Base-by-base conservation (phyloP, 2,329 filamentous ascomycete genomes). In the Thyridium curvatum region DNA sequence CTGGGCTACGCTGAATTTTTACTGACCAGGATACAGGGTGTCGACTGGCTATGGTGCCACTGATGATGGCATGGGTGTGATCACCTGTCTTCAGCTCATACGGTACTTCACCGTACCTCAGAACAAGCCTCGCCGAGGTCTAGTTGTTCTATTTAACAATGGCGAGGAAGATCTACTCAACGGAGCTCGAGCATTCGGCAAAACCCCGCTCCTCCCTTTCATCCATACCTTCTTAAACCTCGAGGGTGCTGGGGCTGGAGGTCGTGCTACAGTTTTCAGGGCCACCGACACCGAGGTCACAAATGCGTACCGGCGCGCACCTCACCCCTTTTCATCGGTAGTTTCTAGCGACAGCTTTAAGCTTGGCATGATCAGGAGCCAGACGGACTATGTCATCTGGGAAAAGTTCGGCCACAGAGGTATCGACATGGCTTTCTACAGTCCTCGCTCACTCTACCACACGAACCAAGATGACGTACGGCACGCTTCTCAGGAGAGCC, bases 81-180 rank as follows among this genome's bases (percentile, higher is more conserved):
- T 94, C n/a, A 84, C 84, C 1, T 69, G 91, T 32, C 71, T 97
- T 35, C 89, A 96, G 58, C 68, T 97, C 35, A 73, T 97, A 44
- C 86, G 82, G 45, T 87, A 95, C 61, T 96, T 94, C 56, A 89
- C 87, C 2, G 74, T 74, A 3, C 65, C 76, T 0, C 80, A 73
- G 18, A 79, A 86, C 46, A 79, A 79, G 53, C 90, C 90, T 2
- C 82, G 79, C 52, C 79, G 83, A 49, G 91, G 90, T 2, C 74
- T 98, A 32, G 77, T 97, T 12, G 73, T 88, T 9, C 72, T 97
- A 18, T 74, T 97, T 55, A 98, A 98, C 69, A 96, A 97, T 54
- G 91, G 86, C 29, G 93, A 98, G 56, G 93, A 98, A 58, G 91
- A 97, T 53, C 93, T 82, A 29, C 68, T 97, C 10, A 86, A 94